Evolutionary conservation across 2,329 filamentous ascomycete genomes (phyloP).

Genomic region (Cryphonectria parasitica): DNA sequence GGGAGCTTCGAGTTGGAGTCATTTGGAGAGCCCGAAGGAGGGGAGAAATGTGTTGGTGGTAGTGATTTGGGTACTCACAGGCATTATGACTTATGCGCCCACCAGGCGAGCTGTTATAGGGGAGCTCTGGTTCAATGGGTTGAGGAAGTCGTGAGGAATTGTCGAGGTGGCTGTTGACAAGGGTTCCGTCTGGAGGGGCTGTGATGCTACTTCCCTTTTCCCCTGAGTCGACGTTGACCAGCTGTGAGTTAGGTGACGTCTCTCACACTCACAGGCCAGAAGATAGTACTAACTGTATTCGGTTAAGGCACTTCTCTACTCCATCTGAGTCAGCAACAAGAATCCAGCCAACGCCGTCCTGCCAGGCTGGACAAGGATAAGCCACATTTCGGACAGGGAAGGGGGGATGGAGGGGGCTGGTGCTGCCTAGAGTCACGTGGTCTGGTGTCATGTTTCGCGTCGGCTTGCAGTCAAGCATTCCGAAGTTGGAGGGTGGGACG

Average conservation of each 20-base stretch:
- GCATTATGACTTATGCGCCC: constrained; percentile 31
- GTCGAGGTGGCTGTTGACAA: constrained; percentile 1
- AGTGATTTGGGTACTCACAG: constrained; percentile 26
- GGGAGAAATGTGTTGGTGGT: neutral
- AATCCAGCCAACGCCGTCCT: neutral
- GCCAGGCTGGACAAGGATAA: constrained; percentile 4
- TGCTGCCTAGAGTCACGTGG: constrained; percentile 27
- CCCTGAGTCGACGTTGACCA: constrained; percentile 14
- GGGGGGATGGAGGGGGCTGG: constrained; percentile 14
- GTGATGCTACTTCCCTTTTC: constrained; percentile 8
- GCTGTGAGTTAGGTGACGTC: constrained; percentile 9
- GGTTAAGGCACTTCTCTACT: neutral
- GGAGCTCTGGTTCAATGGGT: neutral
- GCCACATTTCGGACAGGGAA: constrained; percentile 15
- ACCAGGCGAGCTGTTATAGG: constrained; percentile 32
- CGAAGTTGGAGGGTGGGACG: neutral
- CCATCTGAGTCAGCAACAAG: constrained; percentile 8
- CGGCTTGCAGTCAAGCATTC: neutral
- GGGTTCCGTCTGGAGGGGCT: neutral
- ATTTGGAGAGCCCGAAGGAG: neutral
- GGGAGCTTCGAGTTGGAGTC: neutral
- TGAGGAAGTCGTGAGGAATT: neutral
- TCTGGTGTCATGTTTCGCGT: constrained; percentile 24
- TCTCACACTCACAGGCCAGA: neutral
- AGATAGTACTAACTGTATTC: neutral